These are phyloP conservation scores for Zygoascus hellenicus DNA, from an alignment of 1,139 yeast genomes.

Conservation along the genomic window DNA sequence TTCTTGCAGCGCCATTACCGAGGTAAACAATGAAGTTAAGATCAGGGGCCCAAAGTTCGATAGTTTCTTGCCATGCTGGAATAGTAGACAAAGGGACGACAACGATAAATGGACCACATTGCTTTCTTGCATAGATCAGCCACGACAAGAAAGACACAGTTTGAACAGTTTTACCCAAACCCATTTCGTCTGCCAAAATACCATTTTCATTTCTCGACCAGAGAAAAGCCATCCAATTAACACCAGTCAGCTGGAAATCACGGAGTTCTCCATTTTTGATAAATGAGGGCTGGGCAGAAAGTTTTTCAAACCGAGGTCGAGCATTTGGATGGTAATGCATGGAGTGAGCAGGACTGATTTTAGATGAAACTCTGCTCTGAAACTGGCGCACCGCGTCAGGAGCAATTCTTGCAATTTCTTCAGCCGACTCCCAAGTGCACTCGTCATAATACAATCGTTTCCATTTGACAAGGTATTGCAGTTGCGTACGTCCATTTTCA, in stretches of 20 bases:
- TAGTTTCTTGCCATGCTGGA: slow-evolving; percentile 99
- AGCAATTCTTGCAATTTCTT: slow-evolving; percentile 73
- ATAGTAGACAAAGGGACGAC: slow-evolving; percentile 96
- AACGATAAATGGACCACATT: slow-evolving; percentile 92
- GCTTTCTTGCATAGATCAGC: slow-evolving; percentile 90
- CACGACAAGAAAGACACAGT: slow-evolving; percentile 92
- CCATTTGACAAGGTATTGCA: slow-evolving; percentile 91
- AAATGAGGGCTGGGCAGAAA: slow-evolving; percentile 79
- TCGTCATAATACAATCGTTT: slow-evolving; percentile 88
- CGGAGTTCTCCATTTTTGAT: slow-evolving; percentile 89
- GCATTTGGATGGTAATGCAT: slow-evolving; percentile 64
- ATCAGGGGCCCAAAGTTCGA: slow-evolving; percentile 97
- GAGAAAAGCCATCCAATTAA: slow-evolving; percentile 98
- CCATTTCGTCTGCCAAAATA: slow-evolving; percentile 98
- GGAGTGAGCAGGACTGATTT: slow-evolving; percentile 75
- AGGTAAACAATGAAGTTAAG: slow-evolving; percentile 84
- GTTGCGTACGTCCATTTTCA: slow-evolving; percentile 55
- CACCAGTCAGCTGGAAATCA: slow-evolving; percentile 95
- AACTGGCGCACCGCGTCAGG: slow-evolving; percentile 81
- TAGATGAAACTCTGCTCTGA: slow-evolving; percentile 78
- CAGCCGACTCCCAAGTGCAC: slow-evolving; percentile 96
- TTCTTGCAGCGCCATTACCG: slow-evolving; percentile 87
- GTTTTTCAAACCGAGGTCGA: slow-evolving; percentile 86
- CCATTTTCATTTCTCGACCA: slow-evolving; percentile 99
- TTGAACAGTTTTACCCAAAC: slow-evolving; percentile 96